Evolutionary conservation across 2,329 filamentous ascomycete genomes (phyloP).

Genomic region (Monosporascus cannonballus): DNA sequence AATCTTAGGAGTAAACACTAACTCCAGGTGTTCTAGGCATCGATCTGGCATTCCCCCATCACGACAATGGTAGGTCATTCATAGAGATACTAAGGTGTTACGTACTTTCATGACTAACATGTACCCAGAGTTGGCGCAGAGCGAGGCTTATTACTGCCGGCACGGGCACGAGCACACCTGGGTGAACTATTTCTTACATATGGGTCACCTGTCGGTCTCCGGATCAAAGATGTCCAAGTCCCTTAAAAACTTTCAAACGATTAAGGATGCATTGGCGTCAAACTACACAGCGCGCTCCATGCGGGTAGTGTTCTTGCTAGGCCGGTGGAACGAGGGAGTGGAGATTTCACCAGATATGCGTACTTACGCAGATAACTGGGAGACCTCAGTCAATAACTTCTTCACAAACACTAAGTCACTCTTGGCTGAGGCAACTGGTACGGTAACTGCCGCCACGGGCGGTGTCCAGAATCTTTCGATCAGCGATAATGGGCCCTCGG

Average conservation of each 20-base stretch:
- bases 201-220: conserved; percentile 84
- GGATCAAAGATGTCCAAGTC: conserved; percentile 96
- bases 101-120: conserved; percentile 58
- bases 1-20: background rate
- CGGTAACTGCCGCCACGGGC: conserved; percentile 15
- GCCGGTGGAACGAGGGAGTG: conserved; percentile 84
- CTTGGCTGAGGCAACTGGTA: conserved; percentile 37
- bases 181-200: conserved; percentile 95
- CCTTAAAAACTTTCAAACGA: conserved; percentile 93
- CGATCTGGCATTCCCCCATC: conserved; percentile 86
- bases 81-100: background rate
- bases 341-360: conserved; percentile 84
- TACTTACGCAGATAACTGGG: conserved; percentile 69
- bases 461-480: conserved; percentile 34
- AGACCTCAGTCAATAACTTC: conserved; percentile 67
- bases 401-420: conserved; percentile 52
- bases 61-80: conserved; percentile 60
- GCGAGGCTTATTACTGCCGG: conserved; percentile 62
- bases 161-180: conserved; percentile 59
- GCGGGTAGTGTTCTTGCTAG: conserved; percentile 81
- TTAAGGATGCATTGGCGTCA: conserved; percentile 68
- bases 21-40: conserved; percentile 34
- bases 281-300: conserved; percentile 72
- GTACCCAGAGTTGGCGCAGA: conserved; percentile 54
- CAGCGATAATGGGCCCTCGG: conserved; percentile 22